A percentile compares a stretch with the other conserved stretches of the same genome.
Conservation (phyloP, 257 asterid species). For the Haberlea rhodopensis region DNA sequence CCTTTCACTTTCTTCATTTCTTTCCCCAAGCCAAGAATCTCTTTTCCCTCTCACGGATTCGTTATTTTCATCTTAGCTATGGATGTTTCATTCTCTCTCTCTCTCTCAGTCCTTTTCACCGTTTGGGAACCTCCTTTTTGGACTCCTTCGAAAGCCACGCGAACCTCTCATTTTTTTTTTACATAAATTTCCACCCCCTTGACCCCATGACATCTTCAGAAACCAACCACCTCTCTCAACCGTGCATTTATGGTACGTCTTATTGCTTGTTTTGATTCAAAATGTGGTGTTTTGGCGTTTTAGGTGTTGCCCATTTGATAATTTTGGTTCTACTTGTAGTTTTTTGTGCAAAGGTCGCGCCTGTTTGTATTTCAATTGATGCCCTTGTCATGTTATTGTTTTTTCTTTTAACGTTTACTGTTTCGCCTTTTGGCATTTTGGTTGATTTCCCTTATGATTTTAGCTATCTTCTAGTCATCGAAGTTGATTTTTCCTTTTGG, state of each 20-base stretch:
- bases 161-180: conserved; percentile 38
- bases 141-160: conserved; percentile 31
- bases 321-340: conserved; percentile 21
- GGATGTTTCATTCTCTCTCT: conserved; percentile 34
- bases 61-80: conserved; percentile 47
- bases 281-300: conserved; percentile 21
- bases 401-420: conserved; percentile 29
- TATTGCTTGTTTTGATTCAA: conserved; percentile 7
- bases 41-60: conserved; percentile 59
- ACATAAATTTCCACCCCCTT: conserved; percentile 31
- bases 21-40: conserved; percentile 93
- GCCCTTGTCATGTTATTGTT: conserved; percentile 15
- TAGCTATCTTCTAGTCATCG: not conserved
- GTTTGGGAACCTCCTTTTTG: conserved; percentile 44
- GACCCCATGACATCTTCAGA: conserved; percentile 72
- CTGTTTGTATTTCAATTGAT: conserved; percentile 26
- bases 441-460: conserved; percentile 24
- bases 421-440: conserved; percentile 2
- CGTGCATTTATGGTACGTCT: conserved; percentile 70
- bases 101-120: conserved; percentile 61
- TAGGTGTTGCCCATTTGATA: conserved; percentile 25
- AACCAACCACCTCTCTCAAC: conserved; percentile 75
- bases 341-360: conserved; percentile 22
- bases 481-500: conserved; percentile 15
- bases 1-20: conserved; percentile 45